A percentile compares a stretch with the other conserved stretches of the same genome.
Conservation (phyloP, 148 eudicot genomes). For the Simmondsia chinensis region DNA sequence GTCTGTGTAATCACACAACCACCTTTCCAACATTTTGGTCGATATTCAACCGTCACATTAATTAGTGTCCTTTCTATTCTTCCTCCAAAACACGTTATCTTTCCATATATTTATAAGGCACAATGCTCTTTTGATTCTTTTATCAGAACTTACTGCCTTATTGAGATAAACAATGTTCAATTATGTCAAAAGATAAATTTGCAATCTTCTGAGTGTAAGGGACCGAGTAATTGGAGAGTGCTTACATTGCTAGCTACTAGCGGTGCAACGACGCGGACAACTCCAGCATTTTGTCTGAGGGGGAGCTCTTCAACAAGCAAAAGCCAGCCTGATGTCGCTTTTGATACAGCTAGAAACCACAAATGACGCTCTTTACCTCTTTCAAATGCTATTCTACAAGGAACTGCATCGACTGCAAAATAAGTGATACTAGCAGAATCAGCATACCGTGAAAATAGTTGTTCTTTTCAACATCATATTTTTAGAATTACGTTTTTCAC, state of each 20-base stretch:
- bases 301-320: conserved; percentile 82
- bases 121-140: too few relatives aligned
- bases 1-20: too few relatives aligned
- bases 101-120: too few relatives aligned
- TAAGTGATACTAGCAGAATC: too few relatives aligned
- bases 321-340: conserved; percentile 81
- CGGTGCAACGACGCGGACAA: conserved; percentile 88
- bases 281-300: conserved; percentile 42
- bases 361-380: conserved; percentile 96
- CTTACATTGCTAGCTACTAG: conserved; percentile 85
- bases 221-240: conserved; percentile 5
- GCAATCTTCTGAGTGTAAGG: background rate
- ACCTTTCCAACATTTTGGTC: too few relatives aligned
- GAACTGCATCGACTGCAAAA: conserved; percentile 89
- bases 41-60: too few relatives aligned
- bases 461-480: background rate
- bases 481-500: background rate
- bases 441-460: too few relatives aligned
- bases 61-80: too few relatives aligned
- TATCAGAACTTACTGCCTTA: too few relatives aligned
- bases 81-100: too few relatives aligned
- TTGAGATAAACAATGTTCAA: too few relatives aligned
- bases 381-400: conserved; percentile 96
- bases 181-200: too few relatives aligned
- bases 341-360: conserved; percentile 53